phyloP scores from a whole-genome alignment of 169 alveolate genomes.

The Plasmodium knowlesi region DNA sequence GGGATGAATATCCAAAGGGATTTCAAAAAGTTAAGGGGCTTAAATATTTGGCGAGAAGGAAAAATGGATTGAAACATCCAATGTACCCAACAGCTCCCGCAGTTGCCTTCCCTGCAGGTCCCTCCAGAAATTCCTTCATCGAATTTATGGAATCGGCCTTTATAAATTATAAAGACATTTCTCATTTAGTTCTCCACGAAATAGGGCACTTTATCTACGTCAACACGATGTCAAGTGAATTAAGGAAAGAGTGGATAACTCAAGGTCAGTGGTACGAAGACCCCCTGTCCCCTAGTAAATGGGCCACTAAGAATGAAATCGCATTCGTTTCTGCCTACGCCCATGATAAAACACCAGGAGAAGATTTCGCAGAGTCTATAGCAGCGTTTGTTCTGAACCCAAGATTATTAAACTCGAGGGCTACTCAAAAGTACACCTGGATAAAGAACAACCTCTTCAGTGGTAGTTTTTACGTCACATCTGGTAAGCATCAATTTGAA shows the following conservation, averaged over 20 bases:
- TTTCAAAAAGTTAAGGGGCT: slow-evolving; percentile 83
- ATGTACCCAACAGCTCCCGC: slow-evolving; percentile 88
- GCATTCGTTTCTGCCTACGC: slow-evolving; percentile 85
- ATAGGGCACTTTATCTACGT: slow-evolving; percentile 81
- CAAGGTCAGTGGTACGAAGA: slow-evolving; percentile 84
- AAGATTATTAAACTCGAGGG: slow-evolving; percentile 76
- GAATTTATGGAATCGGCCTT: slow-evolving; percentile 87
- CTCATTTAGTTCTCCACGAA: slow-evolving; percentile 82
- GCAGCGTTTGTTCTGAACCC: slow-evolving; percentile 84
- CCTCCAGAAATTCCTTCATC: slow-evolving; percentile 77
- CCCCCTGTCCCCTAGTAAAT: slow-evolving; percentile 82
- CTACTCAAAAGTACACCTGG: slow-evolving; percentile 74
- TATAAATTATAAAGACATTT: slow-evolving; percentile 79
- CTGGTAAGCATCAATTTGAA: slow-evolving; percentile 81
- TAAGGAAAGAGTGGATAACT: slow-evolving; percentile 71
- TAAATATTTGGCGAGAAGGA: slow-evolving; percentile 79
- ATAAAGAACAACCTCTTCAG: slow-evolving; percentile 78
- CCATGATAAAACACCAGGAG: slow-evolving; percentile 85
- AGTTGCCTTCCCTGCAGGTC: slow-evolving; percentile 86
- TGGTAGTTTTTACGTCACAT: slow-evolving; percentile 82
- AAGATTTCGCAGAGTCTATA: slow-evolving; percentile 84
- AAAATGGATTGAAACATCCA: slow-evolving; percentile 84
- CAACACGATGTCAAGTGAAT: slow-evolving; percentile 75
- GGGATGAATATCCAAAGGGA: slow-evolving; percentile 87
- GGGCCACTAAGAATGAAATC: slow-evolving; percentile 82